Percentiles rank a stretch among this genome's conserved stretches.
Evolutionary conservation across 2,329 filamentous ascomycete genomes (phyloP).

Genomic region (Aureobasidium sp.): DNA sequence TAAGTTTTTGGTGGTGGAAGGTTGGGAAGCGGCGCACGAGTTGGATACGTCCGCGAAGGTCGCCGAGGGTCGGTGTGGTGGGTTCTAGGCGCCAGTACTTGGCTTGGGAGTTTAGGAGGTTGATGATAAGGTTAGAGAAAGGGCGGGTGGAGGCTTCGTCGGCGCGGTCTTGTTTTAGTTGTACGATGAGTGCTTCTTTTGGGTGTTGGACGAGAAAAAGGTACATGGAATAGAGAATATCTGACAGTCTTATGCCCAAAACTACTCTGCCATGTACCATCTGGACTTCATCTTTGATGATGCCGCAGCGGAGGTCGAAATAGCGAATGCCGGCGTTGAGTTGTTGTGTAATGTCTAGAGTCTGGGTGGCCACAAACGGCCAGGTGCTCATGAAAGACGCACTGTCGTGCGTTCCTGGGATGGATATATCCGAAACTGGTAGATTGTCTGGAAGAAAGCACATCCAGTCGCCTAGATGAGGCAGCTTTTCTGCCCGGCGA

Average conservation of each 20-base stretch:
- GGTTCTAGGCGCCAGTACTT: slow-evolving; percentile 29
- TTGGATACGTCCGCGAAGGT: slow-evolving; percentile 31
- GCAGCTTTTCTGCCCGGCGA: neutral
- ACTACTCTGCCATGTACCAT: slow-evolving; percentile 32
- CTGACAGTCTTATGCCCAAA: slow-evolving; percentile 26
- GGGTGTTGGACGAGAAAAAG: slow-evolving; percentile 26
- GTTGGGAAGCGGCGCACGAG: slow-evolving; percentile 29
- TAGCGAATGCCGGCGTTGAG: slow-evolving; percentile 31
- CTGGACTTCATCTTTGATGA: slow-evolving; percentile 26
- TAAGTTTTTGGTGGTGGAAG: slow-evolving; percentile 18
- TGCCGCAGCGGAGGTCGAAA: slow-evolving; percentile 32
- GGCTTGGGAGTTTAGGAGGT: slow-evolving; percentile 23
- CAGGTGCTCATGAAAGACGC: slow-evolving; percentile 30
- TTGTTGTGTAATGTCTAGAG: slow-evolving; percentile 25
- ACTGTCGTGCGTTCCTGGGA: slow-evolving; percentile 33
- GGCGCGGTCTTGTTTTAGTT: slow-evolving; percentile 31
- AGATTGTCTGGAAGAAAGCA: slow-evolving; percentile 22
- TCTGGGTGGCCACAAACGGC: slow-evolving; percentile 31
- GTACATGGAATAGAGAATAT: slow-evolving; percentile 27
- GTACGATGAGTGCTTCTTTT: slow-evolving; percentile 29
- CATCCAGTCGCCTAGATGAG: slow-evolving; percentile 24
- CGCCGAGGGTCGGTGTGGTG: slow-evolving; percentile 28
- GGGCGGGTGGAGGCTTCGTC: slow-evolving; percentile 26
- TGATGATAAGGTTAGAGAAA: slow-evolving; percentile 35
- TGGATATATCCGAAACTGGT: slow-evolving; percentile 26